phyloP scores from a whole-genome alignment of 306 rosid species.

The Bauhinia variegata region DNA sequence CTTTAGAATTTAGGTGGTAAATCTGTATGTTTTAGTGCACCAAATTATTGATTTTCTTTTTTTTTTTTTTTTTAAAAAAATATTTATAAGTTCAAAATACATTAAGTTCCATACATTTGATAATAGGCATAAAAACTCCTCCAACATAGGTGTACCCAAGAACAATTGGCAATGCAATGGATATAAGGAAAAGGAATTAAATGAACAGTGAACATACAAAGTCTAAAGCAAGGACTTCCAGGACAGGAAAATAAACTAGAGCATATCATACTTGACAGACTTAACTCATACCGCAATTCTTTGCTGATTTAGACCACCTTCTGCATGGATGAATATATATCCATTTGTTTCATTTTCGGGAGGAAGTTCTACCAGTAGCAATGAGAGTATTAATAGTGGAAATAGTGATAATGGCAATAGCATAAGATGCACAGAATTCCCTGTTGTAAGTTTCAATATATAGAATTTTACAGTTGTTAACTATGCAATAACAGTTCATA shows the following conservation, averaged over 20 bases:
- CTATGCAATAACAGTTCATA: constrained; percentile 7
- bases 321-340: constrained; percentile 93
- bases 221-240: background rate
- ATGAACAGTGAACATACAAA: constrained; percentile 8
- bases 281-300: constrained; percentile 79
- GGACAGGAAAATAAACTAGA: constrained; percentile 21
- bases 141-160: constrained; percentile 18
- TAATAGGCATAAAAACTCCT: constrained; percentile 11
- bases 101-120: constrained; percentile 26
- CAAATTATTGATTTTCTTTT: background rate
- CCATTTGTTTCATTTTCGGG: constrained; percentile 86
- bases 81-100: constrained; percentile 7
- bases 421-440: background rate
- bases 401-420: background rate
- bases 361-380: constrained; percentile 72
- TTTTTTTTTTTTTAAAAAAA: no score
- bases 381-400: constrained; percentile 18
- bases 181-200: constrained; percentile 11
- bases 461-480: background rate
- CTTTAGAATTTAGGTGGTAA: constrained; percentile 2
- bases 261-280: constrained; percentile 25
- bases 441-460: constrained; percentile 3
- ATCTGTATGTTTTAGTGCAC: constrained; percentile 17
- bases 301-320: constrained; percentile 97
- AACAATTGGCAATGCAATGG: constrained; percentile 11